Percentiles rank a stretch among this genome's conserved stretches.
Conservation (phyloP, 148 eudicot species). For the Fagopyrum homotropicum region DNA sequence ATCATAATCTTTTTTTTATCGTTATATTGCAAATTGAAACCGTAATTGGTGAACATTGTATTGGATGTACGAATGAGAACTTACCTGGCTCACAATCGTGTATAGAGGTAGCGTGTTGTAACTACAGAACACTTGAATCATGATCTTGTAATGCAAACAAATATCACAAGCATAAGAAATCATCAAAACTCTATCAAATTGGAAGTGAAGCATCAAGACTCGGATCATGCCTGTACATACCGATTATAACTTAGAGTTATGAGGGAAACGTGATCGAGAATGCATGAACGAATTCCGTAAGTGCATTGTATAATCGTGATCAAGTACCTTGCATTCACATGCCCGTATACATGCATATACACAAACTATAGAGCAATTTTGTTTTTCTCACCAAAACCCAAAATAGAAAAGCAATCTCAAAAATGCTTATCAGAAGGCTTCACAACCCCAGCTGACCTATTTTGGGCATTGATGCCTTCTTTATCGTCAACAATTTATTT, state of each 20-base stretch:
- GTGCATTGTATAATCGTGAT: conserved; percentile 38
- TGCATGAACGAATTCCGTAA: conserved; percentile 77
- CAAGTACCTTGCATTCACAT: conserved; percentile 1
- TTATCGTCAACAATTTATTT: conserved; percentile 40
- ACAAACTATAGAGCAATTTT: background rate
- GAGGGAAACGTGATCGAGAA: conserved; percentile 57
- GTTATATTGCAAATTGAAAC: background rate
- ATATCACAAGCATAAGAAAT: background rate
- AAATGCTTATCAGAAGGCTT: conserved; percentile 76
- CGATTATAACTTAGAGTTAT: conserved; percentile 66
- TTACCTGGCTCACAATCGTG: conserved; percentile 41
- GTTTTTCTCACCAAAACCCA: conserved; percentile 78
- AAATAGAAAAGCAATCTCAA: conserved; percentile 74
- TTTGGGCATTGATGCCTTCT: conserved; percentile 28
- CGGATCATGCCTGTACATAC: conserved; percentile 25
- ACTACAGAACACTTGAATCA: conserved; percentile 36
- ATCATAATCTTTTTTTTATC: background rate
- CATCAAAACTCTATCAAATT: background rate
- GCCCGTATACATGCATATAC: background rate
- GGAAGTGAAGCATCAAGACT: conserved; percentile 2
- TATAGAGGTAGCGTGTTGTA: conserved; percentile 42
- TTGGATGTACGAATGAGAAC: background rate
- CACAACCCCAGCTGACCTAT: conserved; percentile 27
- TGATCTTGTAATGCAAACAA: conserved; percentile 25
- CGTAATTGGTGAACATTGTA: background rate